These are phyloP conservation scores for Arabis hirsuta DNA, from an alignment of 345 rosid genomes.

Conservation along the genomic window DNA sequence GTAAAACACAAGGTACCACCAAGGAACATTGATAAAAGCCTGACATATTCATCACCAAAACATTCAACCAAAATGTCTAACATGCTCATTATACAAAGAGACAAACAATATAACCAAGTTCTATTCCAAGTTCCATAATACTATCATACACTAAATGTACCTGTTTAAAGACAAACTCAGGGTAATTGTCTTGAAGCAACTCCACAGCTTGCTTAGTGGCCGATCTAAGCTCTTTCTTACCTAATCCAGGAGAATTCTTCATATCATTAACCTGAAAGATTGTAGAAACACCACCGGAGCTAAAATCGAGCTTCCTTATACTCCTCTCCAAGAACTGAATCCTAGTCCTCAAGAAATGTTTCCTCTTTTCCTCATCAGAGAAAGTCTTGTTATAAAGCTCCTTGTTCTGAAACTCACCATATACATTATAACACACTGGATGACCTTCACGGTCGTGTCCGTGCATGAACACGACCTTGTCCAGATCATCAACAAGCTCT, in stretches of 20 bases:
- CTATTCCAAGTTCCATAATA: neutral
- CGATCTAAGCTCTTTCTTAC: conserved; percentile 73
- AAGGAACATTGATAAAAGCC: conserved; percentile 81
- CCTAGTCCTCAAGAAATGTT: conserved; percentile 75
- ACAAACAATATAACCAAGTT: neutral
- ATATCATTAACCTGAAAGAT: conserved; percentile 87
- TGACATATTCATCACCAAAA: conserved; percentile 33
- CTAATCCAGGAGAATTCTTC: conserved; percentile 85
- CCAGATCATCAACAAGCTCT: conserved; percentile 79
- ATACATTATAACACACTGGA: conserved; percentile 86
- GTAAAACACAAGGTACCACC: conserved; percentile 75
- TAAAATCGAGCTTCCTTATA: conserved; percentile 83
- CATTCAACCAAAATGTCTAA: neutral
- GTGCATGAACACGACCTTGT: conserved; percentile 88
- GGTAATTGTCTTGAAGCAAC: conserved; percentile 91
- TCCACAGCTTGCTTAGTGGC: conserved; percentile 84
- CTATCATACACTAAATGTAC: conserved; percentile 34
- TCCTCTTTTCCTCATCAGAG: conserved; percentile 73
- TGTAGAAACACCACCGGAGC: conserved; percentile 75
- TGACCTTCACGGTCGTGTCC: conserved; percentile 85
- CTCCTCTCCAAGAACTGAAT: conserved; percentile 92
- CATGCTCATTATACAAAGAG: neutral
- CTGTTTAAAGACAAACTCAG: conserved; percentile 94
- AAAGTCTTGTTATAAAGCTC: conserved; percentile 75
- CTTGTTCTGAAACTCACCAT: conserved; percentile 91